These are phyloP conservation scores for Wickerhamomyces strasburgensis DNA, from an alignment of 805 yeast genomes.

Conservation along the genomic window DNA sequence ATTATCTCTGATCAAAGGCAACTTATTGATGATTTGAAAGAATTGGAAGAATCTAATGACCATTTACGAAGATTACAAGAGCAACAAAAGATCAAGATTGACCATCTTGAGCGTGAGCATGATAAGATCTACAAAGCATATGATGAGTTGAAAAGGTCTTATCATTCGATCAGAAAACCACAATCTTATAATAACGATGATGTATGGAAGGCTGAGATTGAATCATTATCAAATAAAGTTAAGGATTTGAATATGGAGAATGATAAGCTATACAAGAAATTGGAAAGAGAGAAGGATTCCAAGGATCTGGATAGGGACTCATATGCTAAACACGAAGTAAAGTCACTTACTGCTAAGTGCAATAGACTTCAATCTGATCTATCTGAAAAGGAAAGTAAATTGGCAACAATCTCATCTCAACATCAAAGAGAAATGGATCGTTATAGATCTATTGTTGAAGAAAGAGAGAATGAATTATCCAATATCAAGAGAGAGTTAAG, in stretches of 20 bases:
- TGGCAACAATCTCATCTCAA: slow-evolving; percentile 18
- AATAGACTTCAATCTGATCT: slow-evolving; percentile 29
- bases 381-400: slow-evolving; percentile 17
- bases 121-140: slow-evolving; percentile 25
- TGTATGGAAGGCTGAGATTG: slow-evolving; percentile 29
- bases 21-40: slow-evolving; percentile 21
- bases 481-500: slow-evolving; percentile 31
- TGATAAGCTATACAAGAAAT: slow-evolving; percentile 31
- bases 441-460: slow-evolving; percentile 21
- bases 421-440: slow-evolving; percentile 22
- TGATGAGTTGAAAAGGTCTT: slow-evolving; percentile 13
- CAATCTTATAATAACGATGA: slow-evolving; percentile 6
- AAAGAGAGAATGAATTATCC: slow-evolving; percentile 34
- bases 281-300: slow-evolving; percentile 28
- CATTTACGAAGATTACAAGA: slow-evolving; percentile 14
- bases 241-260: slow-evolving; percentile 34
- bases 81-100: slow-evolving; percentile 15
- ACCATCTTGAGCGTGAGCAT: slow-evolving; percentile 30
- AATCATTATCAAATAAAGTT: slow-evolving; percentile 27
- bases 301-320: slow-evolving; percentile 13
- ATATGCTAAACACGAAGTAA: slow-evolving; percentile 35
- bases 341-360: slow-evolving; percentile 32
- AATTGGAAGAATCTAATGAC: slow-evolving; percentile 16
- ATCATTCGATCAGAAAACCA: slow-evolving; percentile 5
- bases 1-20: slow-evolving; percentile 20